These are phyloP conservation scores for Kazachstania kunashirensis DNA, from an alignment of 805 yeast genomes.

Conservation along the genomic window DNA sequence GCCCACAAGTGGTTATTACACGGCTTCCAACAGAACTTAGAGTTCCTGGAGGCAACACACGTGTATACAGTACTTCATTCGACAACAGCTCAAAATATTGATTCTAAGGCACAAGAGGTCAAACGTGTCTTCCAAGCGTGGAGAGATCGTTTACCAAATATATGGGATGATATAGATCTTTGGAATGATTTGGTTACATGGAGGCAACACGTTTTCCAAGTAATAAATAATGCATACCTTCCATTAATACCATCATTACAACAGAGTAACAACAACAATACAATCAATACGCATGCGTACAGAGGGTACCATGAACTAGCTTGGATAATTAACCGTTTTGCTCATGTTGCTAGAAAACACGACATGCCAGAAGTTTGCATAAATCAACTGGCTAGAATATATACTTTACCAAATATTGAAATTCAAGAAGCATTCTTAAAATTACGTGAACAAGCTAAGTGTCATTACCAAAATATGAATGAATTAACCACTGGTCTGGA, in stretches of 20 bases:
- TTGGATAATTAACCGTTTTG: slow-evolving; percentile 96
- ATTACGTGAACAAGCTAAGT: slow-evolving; percentile 92
- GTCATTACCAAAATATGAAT: slow-evolving; percentile 85
- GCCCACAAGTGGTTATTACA: slow-evolving; percentile 88
- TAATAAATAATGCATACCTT: slow-evolving; percentile 85
- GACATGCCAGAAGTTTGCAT: slow-evolving; percentile 95
- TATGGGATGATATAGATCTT: slow-evolving; percentile 94
- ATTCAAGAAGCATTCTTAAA: slow-evolving; percentile 96
- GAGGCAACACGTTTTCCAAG: slow-evolving; percentile 98
- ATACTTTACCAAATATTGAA: slow-evolving; percentile 93
- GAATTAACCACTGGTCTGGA: slow-evolving; percentile 93
- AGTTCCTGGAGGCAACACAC: slow-evolving; percentile 94
- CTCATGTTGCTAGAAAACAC: slow-evolving; percentile 96
- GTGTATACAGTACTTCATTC: slow-evolving; percentile 79
- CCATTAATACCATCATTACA: slow-evolving; percentile 84
- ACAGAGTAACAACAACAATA: slow-evolving; percentile 54
- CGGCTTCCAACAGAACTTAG: slow-evolving; percentile 94
- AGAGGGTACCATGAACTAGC: slow-evolving; percentile 98
- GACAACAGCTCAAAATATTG: slow-evolving; percentile 87
- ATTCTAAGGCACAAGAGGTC: slow-evolving; percentile 85
- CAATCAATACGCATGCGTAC: slow-evolving; percentile 86
- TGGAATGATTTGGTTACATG: slow-evolving; percentile 98
- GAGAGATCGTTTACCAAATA: slow-evolving; percentile 93
- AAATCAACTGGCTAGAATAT: slow-evolving; percentile 83
- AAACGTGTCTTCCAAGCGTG: slow-evolving; percentile 93